A percentile compares a stretch with the other conserved stretches of the same genome.
Conservation (phyloP, 106 monocot genomes). For the Iris macrosiphon region DNA sequence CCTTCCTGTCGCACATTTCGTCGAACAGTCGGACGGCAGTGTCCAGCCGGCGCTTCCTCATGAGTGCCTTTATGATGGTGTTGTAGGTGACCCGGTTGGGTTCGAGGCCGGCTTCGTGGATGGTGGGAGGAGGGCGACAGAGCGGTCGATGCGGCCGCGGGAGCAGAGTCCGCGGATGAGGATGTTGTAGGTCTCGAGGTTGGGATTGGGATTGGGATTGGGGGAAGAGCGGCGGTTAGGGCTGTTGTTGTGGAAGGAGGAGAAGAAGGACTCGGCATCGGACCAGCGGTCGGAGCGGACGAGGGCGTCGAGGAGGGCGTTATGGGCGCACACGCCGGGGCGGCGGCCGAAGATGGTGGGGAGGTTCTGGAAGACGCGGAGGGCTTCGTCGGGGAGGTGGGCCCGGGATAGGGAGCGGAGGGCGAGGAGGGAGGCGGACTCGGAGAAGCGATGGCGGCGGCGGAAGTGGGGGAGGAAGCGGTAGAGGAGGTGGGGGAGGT, state of each 20-base stretch:
- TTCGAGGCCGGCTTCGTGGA: constrained; percentile 3
- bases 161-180: constrained; percentile 43
- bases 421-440: constrained; percentile 45
- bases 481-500: constrained; percentile 51
- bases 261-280: constrained; percentile 50
- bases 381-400: no score
- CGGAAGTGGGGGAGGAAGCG: constrained; percentile 28
- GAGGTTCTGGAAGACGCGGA: constrained; percentile 41
- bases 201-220: constrained; percentile 31
- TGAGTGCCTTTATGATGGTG: constrained; percentile 14
- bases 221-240: constrained; percentile 14
- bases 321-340: constrained; percentile 56
- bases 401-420: constrained; percentile 62
- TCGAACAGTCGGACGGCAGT: constrained; percentile 47
- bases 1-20: constrained; percentile 42
- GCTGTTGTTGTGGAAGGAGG: constrained; percentile 24
- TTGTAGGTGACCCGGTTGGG: constrained; percentile 28
- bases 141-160: constrained; percentile 12
- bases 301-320: constrained; percentile 72
- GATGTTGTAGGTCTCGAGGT: constrained; percentile 63
- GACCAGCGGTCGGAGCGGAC: constrained; percentile 33
- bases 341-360: constrained; percentile 30
- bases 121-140: constrained; percentile 16
- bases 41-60: constrained; percentile 10
- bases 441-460: constrained; percentile 40